Evolutionary conservation across 1,284 basidiomycete genomes (phyloP), one percentile per base, ranked within the genome.

Genomic region (Thelephora terrestris): DNA sequence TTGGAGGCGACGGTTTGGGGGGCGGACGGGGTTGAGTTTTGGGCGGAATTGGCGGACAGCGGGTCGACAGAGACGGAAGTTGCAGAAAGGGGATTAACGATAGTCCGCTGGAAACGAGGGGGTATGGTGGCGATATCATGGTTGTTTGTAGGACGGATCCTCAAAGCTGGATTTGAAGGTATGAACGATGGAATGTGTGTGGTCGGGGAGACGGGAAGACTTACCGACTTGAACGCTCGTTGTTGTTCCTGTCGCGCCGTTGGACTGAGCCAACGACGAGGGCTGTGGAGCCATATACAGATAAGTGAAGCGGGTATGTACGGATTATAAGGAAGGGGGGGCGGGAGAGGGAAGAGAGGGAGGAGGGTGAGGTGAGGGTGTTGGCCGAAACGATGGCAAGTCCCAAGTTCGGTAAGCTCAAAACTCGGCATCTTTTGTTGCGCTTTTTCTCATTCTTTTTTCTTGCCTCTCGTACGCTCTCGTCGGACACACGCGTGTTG

Each of bases 61-160:
- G 39, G n/a, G 63, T 94, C 89, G 56, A 94, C 81, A 29, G 83
- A 70, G 47, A 96, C 79, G 32, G 80, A 79, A 50, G 76, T 89
- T 43, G 71, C 63, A 36, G 76, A 79, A 47, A 74, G 73, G 40
- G 86, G 78, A 60, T 90, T 85, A 64, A 98, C 81, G 58, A 94
- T 84, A 57, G 81, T 79, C 55, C 88, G 80, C 68, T 96, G 93
- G 69, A 97, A 97, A 66, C 94, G 86, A 67, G 85, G 78, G 55
- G 95, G 93, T 54, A 97, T 93, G 59, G 81, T 82, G 50, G 74
- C 72, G 50, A 85, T 75, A 71, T 95, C 90, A 61, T 92, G 87
- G 39, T 72, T 67, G 49, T 88, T 91, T 44, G 88, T 78, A 21
- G 95, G 95, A 54, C 94, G 79, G 55, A 99, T 94, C 53, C 95